Base-by-base conservation (phyloP, 768 basidiomycete genomes). In the Termitomyces titanicus region DNA sequence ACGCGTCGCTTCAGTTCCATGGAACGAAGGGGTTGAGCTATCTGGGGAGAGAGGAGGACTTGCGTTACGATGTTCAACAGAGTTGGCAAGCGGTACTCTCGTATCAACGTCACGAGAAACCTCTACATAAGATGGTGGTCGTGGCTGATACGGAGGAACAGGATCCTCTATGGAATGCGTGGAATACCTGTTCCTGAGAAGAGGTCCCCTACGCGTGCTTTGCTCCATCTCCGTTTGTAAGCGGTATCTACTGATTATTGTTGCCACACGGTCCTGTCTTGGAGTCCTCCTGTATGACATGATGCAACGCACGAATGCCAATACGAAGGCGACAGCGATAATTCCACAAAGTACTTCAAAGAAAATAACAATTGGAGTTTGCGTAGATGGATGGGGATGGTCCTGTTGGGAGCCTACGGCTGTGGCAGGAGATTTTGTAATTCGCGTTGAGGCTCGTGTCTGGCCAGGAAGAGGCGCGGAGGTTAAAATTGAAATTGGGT, bases 121-220 rank as follows among this genome's bases (percentile, higher is more conserved):
- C 17, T 58, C 62, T 4, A 70, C 67, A 61, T 83, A 83, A 3
- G 73, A 68, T 5, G 79, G 74, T 12, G 83, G 81, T 18, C 74
- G 74, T n/a, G 74, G 74, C 46, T 77, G 63, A 63, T 83, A 83
- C 1, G 79, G 79, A 40, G 82, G 82, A 2, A 79, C 78, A 18
- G 81, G 79, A 15, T 76, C 78, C 10, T 62, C 70, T 39, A 69
- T 60, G 31, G 70, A 66, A 33, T 61, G 61, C 20, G 68, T 59
- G 31, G 70, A 66, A 33, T 61, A 62, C 20, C 70, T 49, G 34
- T 29, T 65, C 31, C 66, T 51, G 4, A 58, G 47, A 29, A 61
- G 53, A 17, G 74, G 74, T 38, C 72, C 73, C 22, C 72, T 70
- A 54, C 75, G 73, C 45, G 78, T 62, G 61, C 80, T 77, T 50